These are phyloP conservation scores for Amanita pseudoporphyria DNA, from an alignment of 768 basidiomycete genomes.

Conservation along the genomic window DNA sequence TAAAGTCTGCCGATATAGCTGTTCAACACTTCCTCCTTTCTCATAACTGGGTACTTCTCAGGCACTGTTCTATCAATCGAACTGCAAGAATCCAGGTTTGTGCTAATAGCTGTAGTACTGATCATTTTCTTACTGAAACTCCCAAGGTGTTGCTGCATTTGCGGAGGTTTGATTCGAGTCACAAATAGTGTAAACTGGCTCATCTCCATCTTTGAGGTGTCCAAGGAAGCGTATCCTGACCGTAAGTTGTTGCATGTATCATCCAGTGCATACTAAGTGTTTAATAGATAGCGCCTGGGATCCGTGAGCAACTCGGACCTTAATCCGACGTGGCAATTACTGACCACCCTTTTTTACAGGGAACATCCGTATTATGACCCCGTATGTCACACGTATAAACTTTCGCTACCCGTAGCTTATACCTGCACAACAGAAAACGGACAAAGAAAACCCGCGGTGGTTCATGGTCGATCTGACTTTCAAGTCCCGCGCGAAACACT, in stretches of 20 bases:
- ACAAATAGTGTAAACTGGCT: conserved; percentile 4
- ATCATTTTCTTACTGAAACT: background rate
- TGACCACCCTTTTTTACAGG: conserved; percentile 15
- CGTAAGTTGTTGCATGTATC: conserved; percentile 35
- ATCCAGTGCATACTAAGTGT: conserved; percentile 3
- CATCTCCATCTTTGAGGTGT: conserved; percentile 38
- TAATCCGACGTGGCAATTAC: conserved; percentile 1
- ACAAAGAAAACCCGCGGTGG: conserved; percentile 73
- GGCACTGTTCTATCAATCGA: conserved; percentile 85
- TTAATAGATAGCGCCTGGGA: conserved; percentile 84
- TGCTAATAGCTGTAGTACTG: conserved; percentile 1
- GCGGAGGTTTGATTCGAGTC: conserved; percentile 46
- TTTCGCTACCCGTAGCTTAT: background rate
- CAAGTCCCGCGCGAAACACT: conserved; percentile 50
- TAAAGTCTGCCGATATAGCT: conserved; percentile 34
- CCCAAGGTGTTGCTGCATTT: conserved; percentile 66
- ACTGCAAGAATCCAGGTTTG: conserved; percentile 71
- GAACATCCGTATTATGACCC: conserved; percentile 76
- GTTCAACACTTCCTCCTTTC: background rate
- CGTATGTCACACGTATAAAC: conserved; percentile 28
- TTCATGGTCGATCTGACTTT: conserved; percentile 87
- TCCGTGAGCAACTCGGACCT: conserved; percentile 33
- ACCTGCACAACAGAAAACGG: conserved; percentile 54
- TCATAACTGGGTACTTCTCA: conserved; percentile 16
- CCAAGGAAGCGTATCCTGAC: conserved; percentile 84